Evolutionary conservation across 2,329 filamentous ascomycete species (phyloP), one percentile per base, ranked within the genome.

Genomic region (Cladosporium colombiae): DNA sequence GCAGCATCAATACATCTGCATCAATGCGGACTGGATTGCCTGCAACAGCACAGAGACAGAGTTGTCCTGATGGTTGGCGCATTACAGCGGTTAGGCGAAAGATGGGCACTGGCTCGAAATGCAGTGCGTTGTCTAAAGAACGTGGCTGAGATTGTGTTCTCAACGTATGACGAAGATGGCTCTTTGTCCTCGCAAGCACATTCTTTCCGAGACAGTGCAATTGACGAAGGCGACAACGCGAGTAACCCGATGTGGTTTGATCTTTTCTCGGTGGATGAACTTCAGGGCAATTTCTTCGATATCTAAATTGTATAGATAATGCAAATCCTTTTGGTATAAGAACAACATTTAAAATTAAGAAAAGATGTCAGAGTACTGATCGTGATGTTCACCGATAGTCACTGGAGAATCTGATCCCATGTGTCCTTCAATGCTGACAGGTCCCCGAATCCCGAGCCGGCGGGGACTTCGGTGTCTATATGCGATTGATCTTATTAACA

Each of bases 61-160:
- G 70, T 96, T 62, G 86, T 89, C 0, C 85, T 96, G 16, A 93
- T 92, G 68, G 92, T 91, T 65, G 91, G 90, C 18, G 89, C 90
- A 0, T 83, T 95, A 49, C 89, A 89, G 71, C 74, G 87, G 46
- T 81, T 94, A 8, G 87, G 86, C 49, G 80, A 81, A 18, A 88
- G 91, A 3, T 95, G 91, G 91, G 85, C 86, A 40, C 88, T 92
- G 37, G 91, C 91, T 1, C 83, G 82, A 53, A 85, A 84, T 14
- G 91, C 91, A 2, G 85, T 90, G 67, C 84, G 84, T 4, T 91
- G 95, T 76, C 89, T 96, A 18, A 88, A 88, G 70, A 87, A 86
- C 10, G 91, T 95, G 21, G 91, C 92, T 35, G 69, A n/a, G 87
- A 91, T 72, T 90, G 93, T 74, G 14, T 73, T 74, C 66, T 23